Evolutionary conservation across 306 rosid species (phyloP).

Genomic region (Boehmeria nivea): DNA sequence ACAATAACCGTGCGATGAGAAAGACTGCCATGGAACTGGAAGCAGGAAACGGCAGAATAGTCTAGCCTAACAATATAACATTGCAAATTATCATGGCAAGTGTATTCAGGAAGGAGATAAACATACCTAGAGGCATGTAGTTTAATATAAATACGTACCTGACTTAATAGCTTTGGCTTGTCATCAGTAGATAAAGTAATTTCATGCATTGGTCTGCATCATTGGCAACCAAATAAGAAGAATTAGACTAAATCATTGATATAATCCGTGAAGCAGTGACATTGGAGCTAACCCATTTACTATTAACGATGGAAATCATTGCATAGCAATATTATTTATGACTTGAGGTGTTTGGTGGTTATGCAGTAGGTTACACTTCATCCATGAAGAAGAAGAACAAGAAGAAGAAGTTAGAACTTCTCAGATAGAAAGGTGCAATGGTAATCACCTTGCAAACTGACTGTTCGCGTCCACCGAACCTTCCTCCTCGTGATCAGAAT

Average conservation of each 20-base stretch:
- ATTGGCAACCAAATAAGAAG: slow-evolving; percentile 28
- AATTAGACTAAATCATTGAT: slow-evolving; percentile 1
- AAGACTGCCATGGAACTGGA: not conserved
- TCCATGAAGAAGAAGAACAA: no score
- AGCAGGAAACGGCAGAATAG: slow-evolving; percentile 1
- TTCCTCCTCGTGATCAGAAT: slow-evolving; percentile 49
- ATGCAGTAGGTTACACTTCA: no score
- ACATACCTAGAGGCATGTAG: not conserved
- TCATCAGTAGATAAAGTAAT: slow-evolving; percentile 90
- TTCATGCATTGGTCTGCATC: slow-evolving; percentile 96
- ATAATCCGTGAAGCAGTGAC: slow-evolving; percentile 1
- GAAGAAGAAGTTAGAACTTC: not conserved
- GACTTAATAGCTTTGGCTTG: slow-evolving; percentile 96
- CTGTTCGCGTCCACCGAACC: slow-evolving; percentile 56
- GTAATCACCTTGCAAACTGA: slow-evolving; percentile 49
- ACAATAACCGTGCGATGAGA: slow-evolving; percentile 9
- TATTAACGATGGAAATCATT: slow-evolving; percentile 18
- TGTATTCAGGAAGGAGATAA: no score
- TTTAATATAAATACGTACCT: slow-evolving; percentile 46
- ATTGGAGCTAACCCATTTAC: slow-evolving; percentile 14
- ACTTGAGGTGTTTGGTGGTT: no score
- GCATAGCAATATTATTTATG: not conserved
- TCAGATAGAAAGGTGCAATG: slow-evolving; percentile 12
- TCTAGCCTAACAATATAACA: no score
- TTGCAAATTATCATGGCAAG: slow-evolving; percentile 12